phyloP scores from a whole-genome alignment of 768 basidiomycete species.

The Boletellus ananas region DNA sequence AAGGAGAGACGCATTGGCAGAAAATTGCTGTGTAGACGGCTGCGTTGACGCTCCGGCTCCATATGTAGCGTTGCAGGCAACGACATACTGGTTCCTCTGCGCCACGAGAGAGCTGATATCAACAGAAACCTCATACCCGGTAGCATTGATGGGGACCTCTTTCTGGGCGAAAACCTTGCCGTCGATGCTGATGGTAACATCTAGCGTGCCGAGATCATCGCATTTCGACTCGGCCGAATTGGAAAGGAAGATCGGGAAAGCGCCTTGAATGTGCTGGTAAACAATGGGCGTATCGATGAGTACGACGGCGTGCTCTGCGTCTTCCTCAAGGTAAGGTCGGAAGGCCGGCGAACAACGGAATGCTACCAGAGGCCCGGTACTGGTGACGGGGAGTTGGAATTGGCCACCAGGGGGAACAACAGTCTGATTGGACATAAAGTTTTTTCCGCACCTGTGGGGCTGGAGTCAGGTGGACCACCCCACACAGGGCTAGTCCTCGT shows the following conservation, averaged over 20 bases:
- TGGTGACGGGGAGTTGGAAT: conserved; percentile 36
- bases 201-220: conserved; percentile 8
- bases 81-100: conserved; percentile 26
- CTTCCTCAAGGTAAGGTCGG: conserved; percentile 45
- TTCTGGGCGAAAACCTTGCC: conserved; percentile 20
- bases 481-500: neutral
- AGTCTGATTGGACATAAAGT: conserved; percentile 40
- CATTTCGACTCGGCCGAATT: neutral
- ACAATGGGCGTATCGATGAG: conserved; percentile 40
- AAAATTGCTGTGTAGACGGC: conserved; percentile 28
- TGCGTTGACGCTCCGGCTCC: neutral
- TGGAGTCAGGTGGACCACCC: neutral
- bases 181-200: conserved; percentile 32
- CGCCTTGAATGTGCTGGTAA: conserved; percentile 32
- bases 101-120: conserved; percentile 29
- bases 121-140: conserved; percentile 33
- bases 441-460: conserved; percentile 46
- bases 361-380: conserved; percentile 37
- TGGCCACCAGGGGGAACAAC: conserved; percentile 44
- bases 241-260: conserved; percentile 29
- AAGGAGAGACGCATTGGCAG: conserved; percentile 30
- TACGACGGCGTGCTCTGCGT: conserved; percentile 25
- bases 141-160: conserved; percentile 37
- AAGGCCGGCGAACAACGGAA: conserved; percentile 46
- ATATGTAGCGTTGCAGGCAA: conserved; percentile 36